Base-by-base conservation (phyloP, 805 yeast species). In the Tetrapisispora arboricola region DNA sequence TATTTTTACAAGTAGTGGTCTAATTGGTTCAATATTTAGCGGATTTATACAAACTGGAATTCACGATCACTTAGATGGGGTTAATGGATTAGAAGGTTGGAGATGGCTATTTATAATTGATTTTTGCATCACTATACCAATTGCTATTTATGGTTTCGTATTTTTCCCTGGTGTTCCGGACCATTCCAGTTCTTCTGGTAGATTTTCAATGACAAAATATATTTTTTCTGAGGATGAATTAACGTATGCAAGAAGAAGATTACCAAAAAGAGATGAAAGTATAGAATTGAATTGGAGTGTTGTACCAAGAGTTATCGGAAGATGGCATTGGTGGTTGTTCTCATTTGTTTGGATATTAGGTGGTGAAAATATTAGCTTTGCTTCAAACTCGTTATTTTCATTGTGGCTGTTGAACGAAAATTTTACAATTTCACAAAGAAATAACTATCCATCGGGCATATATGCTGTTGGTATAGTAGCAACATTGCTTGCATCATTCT, bases 41-140 rank as follows among this genome's bases (percentile, higher is more conserved):
- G 72, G 76, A 1, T 67, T 72, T n/a, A 66, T 76, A 71, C 80
- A 75, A 51, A 68, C 71, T n/a, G 72, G 75, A 2, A 74, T 75
- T 28, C 68, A 67, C 49, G 58, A 54, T 16, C 65, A 66, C 47
- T 61, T 75, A 65, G 55, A 71, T 47, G 71, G 73, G 41, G 54
- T 48, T 17, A 55, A 58, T n/a, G 78, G 78, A 0, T 54, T 76
- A 13, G 66, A 68, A 3, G 83, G 84, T 7, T 77, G 82, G 82
- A 67, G 78, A 55, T 77, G 83, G 83, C 54, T 77, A n/a, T 78
- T 76, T 51, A 72, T 78, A 34, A 73, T 78, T 45, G 82, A 78
- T 57, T 76, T 75, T 47, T 50, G 73, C 25, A 66, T 77, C 34
- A 76, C 83, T 0, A 50, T 77, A 3, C 81, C 81, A 1, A 71